Evolutionary conservation across 208 protist species (phyloP).

Genomic region (Plasmodiophora brassicae): DNA sequence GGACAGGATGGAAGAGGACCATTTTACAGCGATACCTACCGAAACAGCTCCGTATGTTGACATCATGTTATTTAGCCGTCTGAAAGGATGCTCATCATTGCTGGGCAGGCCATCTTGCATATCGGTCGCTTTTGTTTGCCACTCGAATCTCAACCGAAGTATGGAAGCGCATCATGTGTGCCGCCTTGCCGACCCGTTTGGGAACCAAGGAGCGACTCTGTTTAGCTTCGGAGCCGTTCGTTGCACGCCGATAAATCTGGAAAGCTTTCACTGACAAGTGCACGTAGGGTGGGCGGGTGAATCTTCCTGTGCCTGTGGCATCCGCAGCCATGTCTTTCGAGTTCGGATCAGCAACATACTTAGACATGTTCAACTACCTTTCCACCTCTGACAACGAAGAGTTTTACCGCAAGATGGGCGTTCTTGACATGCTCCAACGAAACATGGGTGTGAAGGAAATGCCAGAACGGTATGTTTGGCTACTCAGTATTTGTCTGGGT

Average conservation of each 20-base stretch:
- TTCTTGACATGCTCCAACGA: not conserved
- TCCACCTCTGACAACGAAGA: not conserved
- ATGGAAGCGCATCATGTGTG: constrained; percentile 2
- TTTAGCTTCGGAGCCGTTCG: not conserved
- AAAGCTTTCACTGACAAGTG: not conserved
- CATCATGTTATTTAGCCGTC: too few species aligned
- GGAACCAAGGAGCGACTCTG: not conserved
- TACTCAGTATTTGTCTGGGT: not conserved
- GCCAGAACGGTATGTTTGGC: not conserved
- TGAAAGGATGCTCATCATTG: too few species aligned
- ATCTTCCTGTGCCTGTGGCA: not conserved
- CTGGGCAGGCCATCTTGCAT: not conserved
- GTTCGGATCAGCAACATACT: not conserved
- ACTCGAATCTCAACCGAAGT: constrained; percentile 25
- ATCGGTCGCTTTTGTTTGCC: constrained; percentile 19
- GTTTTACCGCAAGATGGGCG: not conserved
- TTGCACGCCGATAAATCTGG: too few species aligned
- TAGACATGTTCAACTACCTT: not conserved
- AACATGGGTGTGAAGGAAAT: not conserved
- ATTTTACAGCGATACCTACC: too few species aligned
- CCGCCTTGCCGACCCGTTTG: not conserved
- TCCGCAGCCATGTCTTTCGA: not conserved
- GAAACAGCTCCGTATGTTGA: too few species aligned
- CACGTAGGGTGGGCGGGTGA: not conserved
- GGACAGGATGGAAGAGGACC: too few species aligned